Evolutionary conservation across 495 filamentous ascomycete genomes (phyloP), one percentile per base, ranked within the genome.

Genomic region (Lichina pygmaea): DNA sequence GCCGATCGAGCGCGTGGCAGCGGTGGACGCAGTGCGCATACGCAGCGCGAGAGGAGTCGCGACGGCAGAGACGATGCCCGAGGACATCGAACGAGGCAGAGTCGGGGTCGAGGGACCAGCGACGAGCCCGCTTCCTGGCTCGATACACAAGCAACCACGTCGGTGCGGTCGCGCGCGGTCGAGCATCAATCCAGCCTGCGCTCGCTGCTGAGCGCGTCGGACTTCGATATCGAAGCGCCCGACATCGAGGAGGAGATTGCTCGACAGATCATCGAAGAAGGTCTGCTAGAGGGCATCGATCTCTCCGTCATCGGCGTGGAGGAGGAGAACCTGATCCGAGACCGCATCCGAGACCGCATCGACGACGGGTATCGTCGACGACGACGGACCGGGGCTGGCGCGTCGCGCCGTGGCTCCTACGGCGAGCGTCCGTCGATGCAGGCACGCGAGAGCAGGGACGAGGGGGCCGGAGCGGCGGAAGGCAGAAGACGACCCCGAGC

Each of bases 201-300:
- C 46, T 86, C 77, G n/a, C 53, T 93, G 50, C 66, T 93, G 46
- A 81, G 77, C 50, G 61, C 73, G 10, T 78, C 77, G 0, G 79
- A 84, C 50, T 55, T 78, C n/a, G 79, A 84, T 50, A 56, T 78
- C n/a, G 79, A 78, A 53, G 66, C 67, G 15, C 60, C 64, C 41
- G 82, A 84, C 46, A 67, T 89, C 54, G 76, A 91, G 56, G 82
- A 86, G 53, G 84, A 89, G 55, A 92, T 93, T 49, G 62, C 86
- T 50, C 67, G 78, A 37, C 81, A 89, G 58, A 93, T 93, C 43
- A 70, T 84, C 49, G 81, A 86, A 51, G 84, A 92, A 51, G 85
- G 85, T 0, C 57, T 92, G 43, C 56, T 93, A 44, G 80, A 92
- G 50, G 83, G 83, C 33, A 70, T 93, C 44, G 81, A 93, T 53